A percentile compares a stretch with the other conserved stretches of the same genome.
phyloP scores from a whole-genome alignment of 495 filamentous ascomycete genomes.

The Gamarada debralockiae region DNA sequence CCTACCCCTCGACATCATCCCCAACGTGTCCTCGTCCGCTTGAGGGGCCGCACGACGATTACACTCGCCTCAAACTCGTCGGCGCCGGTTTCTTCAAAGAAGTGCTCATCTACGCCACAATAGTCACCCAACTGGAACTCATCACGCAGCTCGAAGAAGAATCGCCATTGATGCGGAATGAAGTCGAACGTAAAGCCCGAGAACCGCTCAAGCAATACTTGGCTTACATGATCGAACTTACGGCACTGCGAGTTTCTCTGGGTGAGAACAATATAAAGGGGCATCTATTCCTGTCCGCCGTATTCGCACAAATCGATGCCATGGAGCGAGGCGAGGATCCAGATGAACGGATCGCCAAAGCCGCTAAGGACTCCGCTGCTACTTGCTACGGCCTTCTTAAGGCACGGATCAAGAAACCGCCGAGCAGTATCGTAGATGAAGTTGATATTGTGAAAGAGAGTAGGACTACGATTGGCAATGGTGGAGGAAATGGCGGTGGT shows the following conservation, averaged over 20 bases:
- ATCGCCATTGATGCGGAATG: not conserved
- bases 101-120: constrained; percentile 18
- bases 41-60: constrained; percentile 6
- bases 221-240: constrained; percentile 24
- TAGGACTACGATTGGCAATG: not conserved
- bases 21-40: not conserved
- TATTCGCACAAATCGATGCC: constrained; percentile 30
- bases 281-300: constrained; percentile 20
- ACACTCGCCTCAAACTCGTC: constrained; percentile 11
- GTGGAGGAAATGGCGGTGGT: no score
- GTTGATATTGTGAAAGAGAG: not conserved
- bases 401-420: not conserved
- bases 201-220: constrained; percentile 17
- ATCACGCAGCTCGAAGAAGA: constrained; percentile 24
- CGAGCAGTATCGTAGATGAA: not conserved
- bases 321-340: constrained; percentile 26
- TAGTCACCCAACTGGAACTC: no score
- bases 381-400: constrained; percentile 12
- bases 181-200: not conserved
- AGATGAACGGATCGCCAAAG: constrained; percentile 24
- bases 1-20: constrained; percentile 14
- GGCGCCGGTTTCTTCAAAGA: constrained; percentile 23
- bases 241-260: constrained; percentile 18
- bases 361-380: constrained; percentile 21
- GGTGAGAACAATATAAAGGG: constrained; percentile 26